These are phyloP conservation scores for Parietaria judaica DNA, from an alignment of 306 rosid genomes.

Conservation along the genomic window DNA sequence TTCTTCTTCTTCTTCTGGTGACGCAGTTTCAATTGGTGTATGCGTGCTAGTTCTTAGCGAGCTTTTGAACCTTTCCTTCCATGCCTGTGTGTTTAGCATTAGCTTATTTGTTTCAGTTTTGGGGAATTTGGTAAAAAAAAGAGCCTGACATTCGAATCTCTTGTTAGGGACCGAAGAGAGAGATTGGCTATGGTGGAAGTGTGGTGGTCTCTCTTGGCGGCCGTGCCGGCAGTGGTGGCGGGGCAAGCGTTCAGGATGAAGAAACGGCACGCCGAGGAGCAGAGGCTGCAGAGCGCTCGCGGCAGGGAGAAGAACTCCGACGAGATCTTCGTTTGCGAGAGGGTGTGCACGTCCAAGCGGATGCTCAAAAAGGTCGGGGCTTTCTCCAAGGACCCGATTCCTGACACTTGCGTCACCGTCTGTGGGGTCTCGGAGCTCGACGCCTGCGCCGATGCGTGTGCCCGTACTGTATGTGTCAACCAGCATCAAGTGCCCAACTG, in stretches of 20 bases:
- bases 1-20: too few species aligned
- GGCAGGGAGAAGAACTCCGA: neutral
- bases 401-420: neutral
- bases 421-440: neutral
- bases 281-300: neutral
- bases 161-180: too few species aligned
- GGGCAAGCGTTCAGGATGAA: neutral
- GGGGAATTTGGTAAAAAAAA: too few species aligned
- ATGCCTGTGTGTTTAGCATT: too few species aligned
- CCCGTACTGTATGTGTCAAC: neutral
- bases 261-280: neutral
- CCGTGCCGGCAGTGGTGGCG: neutral
- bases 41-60: too few species aligned
- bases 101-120: too few species aligned
- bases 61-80: too few species aligned
- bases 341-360: conserved; percentile 5
- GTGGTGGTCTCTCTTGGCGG: conserved; percentile 7
- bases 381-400: neutral
- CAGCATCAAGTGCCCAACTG: conserved; percentile 1
- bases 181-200: neutral
- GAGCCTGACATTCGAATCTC: too few species aligned
- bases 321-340: neutral
- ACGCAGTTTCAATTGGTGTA: too few species aligned
- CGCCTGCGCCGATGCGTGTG: conserved; percentile 1
- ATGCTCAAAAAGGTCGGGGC: neutral